Base-by-base conservation (phyloP, 1,284 basidiomycete genomes). In the Tausonia pullulans region DNA sequence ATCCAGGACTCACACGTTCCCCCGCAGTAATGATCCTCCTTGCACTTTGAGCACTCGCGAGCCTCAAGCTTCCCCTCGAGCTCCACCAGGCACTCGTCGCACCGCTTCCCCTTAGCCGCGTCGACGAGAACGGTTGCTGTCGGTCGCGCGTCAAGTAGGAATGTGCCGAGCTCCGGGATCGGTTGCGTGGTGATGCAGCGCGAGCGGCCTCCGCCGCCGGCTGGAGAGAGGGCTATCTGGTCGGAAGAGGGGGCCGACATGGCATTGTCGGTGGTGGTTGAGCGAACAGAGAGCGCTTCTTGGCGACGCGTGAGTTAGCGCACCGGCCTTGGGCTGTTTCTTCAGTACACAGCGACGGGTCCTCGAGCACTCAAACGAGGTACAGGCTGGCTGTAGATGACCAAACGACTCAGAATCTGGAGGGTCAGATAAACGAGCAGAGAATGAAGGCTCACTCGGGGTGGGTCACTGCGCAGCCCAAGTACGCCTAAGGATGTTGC, bases 11-110 rank as follows among this genome's bases (percentile, higher is more conserved):
- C 49, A 64, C 63, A 64, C 2, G 11, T 27, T 14, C 40, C 16
- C 11, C 54, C 16, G 39, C 63, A 64, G 40, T 64, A 64, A 5
- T 46, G 52, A 14, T 60, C 63, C 63, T 64, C 58, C 9, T 54
- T 58, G 54, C 63, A 64, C n/a, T 43, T 44, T 5, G 43, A 43
- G 44, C 60, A 61, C n/a, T 46, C 44, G 13, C 27, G 61, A 27
- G 40, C 57, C 44, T n/a, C 57, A 58, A 5, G 53, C 46, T 10
- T 57, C 40, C 46, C 54, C 51, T 8, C 54, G 4, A 50, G 14
- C 27, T 10, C 40, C 4, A 16, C 45, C 14, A 64, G 52, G 39
- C 63, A 64, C n/a, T 64, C 56, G 53, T 64, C 63, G 54, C 63
- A 64, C 14, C 63, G n/a, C 5, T 48, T n/a, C n/a, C 63, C 59